These are phyloP conservation scores for Emericellopsis cladophorae DNA, from an alignment of 2,329 filamentous ascomycete species.

Conservation along the genomic window DNA sequence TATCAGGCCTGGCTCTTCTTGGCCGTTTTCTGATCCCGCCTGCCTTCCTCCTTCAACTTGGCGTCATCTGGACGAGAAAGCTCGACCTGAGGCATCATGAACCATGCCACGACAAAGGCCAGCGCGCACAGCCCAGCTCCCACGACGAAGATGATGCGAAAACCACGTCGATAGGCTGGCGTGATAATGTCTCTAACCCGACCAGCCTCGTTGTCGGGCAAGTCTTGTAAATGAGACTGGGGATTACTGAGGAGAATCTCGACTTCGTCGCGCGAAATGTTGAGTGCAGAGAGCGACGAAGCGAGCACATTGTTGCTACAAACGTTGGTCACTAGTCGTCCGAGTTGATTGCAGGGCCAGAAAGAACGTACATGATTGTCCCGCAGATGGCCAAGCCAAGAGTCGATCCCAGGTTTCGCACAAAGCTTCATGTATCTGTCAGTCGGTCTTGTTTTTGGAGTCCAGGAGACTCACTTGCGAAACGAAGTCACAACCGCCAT, in stretches of 20 bases:
- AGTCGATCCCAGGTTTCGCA: constrained; percentile 24
- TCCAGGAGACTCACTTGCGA: constrained; percentile 19
- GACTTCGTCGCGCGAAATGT: constrained; percentile 8
- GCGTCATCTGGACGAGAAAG: constrained; percentile 21
- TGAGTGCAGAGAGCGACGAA: constrained; percentile 12
- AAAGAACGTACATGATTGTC: constrained; percentile 16
- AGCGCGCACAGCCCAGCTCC: constrained; percentile 20
- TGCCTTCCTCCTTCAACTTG: constrained; percentile 21
- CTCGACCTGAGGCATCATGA: constrained; percentile 25
- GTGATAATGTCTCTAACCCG: constrained; percentile 16
- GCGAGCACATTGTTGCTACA: constrained; percentile 23
- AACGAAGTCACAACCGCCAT: constrained; percentile 31
- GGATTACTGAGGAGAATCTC: constrained; percentile 19
- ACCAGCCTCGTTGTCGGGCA: constrained; percentile 14
- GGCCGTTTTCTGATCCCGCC: background rate
- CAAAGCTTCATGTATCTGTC: constrained; percentile 15
- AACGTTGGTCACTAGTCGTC: background rate
- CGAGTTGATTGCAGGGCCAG: background rate
- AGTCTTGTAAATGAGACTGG: constrained; percentile 14
- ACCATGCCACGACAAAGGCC: constrained; percentile 22
- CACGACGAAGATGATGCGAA: constrained; percentile 23
- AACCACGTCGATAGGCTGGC: constrained; percentile 21
- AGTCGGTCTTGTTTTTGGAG: background rate
- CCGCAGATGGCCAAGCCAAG: constrained; percentile 25
- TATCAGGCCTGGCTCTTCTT: background rate